Evolutionary conservation across 805 yeast genomes (phyloP), one percentile per base, ranked within the genome.

Genomic region (Suhomyces faveliae): DNA sequence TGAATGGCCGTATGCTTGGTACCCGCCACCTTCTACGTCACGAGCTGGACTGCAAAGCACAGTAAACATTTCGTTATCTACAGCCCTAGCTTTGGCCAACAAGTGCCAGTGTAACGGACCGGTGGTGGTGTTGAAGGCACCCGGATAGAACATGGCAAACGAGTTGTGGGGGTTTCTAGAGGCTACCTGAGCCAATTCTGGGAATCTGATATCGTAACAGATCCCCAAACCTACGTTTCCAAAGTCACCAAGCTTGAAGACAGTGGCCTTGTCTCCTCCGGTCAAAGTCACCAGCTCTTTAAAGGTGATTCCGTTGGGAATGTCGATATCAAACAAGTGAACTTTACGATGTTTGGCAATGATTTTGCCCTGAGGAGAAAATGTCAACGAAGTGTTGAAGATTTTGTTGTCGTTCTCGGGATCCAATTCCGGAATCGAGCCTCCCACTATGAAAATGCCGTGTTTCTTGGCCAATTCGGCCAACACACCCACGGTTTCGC

Each of bases 301-400:
- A 73, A 92, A 92, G 10, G 90, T 80, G 62, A 94, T 90, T 44
- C 92, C 91, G 41, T 85, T 85, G 1, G 97, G 97, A 46, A 92
- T 89, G 54, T 89, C 94, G 48, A 92, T 88, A 62, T 92, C 98
- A 60, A 92, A 92, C 52, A 92, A 67, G 63, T 92, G 99, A 2
- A 83, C 91, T 61, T 92, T 92, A 56, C 98, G 79, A 66, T 89
- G 98, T 59, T 85, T 87, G 42, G 89, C 97, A 47, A 92, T 80
- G 47, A 91, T 73, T 35, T 82, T 77, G 3, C 99, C 99, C 2
- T 64, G 41, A 2, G 84, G 85, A 51, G 81, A 67, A 62, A 89
- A 92, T 3, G 95, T 63, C 48, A 65, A 56, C 17, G 66, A 61
- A 2, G 70, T 65, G 56, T 65, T 66, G 58, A 51, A 66, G 45